Evolutionary conservation across 495 filamentous ascomycete species (phyloP), one percentile per base, ranked within the genome.

Genomic region (Hamigera avellanea): DNA sequence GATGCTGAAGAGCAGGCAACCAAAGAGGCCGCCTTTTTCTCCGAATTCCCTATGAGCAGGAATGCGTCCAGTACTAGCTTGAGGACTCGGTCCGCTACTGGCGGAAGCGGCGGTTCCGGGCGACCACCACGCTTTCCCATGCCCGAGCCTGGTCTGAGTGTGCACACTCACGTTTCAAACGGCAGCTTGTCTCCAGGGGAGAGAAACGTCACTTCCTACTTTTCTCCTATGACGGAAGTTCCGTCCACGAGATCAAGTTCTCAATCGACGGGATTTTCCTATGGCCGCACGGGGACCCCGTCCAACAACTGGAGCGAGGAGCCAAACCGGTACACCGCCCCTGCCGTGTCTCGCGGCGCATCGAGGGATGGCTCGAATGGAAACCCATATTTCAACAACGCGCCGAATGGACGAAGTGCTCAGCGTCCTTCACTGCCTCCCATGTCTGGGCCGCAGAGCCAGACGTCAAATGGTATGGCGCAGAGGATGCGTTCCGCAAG

Each of bases 221-320:
- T 98, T 55, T 95, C 89, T 1, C 91, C 91, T 1, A 72, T 76
- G 8, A 73, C 70, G 9, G 87, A 95, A 39, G 88, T 87, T 1
- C 86, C 91, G 14, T 93, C 86, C 1, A 81, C 81, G 5, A 74
- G 88, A 32, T 86, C 85, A 6, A 93, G 82, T 58, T 91, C 84
- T 36, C 73, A 76, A 33, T 73, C 75, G 2, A 69, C 67, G 23
- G 69, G 73, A 41, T 88, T 81, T 49, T 75, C 78, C 6, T 94
- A 93, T 51, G 78, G 88, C 33, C 77, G 88, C 19, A 78, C 88
- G 46, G 63, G 62, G 10, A 78, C 73, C 5, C 72, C 80, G 15
- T 57, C 43, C 46, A 79, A 59, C 45, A 69, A 59, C 14, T 71
- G 73, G 38, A 67, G 67, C 15, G 81, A 88, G 26, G 82, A 86